phyloP scores from a whole-genome alignment of 2,329 filamentous ascomycete species.

The Tolypocladium sp. region DNA sequence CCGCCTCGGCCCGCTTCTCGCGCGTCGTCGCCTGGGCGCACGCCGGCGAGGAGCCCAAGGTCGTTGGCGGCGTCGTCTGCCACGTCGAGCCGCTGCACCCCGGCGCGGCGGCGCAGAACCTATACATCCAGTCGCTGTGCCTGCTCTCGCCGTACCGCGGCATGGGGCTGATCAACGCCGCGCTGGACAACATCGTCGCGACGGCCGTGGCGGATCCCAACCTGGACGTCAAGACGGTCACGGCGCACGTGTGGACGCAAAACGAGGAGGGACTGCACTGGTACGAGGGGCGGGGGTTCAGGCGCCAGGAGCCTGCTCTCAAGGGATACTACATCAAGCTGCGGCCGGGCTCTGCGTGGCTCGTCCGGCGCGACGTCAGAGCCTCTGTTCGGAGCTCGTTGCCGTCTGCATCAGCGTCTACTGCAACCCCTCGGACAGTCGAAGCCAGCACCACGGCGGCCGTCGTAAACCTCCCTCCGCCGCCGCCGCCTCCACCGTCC shows the following conservation, averaged over 20 bases:
- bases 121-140: slow-evolving; percentile 58
- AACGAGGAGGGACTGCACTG: slow-evolving; percentile 54
- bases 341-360: slow-evolving; percentile 51
- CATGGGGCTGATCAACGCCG: slow-evolving; percentile 48
- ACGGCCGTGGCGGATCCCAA: slow-evolving; percentile 23
- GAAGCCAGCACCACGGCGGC: slow-evolving; percentile 18
- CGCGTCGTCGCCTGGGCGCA: slow-evolving; percentile 52
- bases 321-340: slow-evolving; percentile 54
- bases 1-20: slow-evolving; percentile 43
- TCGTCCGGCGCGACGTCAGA: slow-evolving; percentile 39
- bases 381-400: slow-evolving; percentile 14
- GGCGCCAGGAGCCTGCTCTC: slow-evolving; percentile 35
- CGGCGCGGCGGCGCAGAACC: slow-evolving; percentile 24
- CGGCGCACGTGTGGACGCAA: slow-evolving; percentile 61
- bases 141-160: slow-evolving; percentile 54
- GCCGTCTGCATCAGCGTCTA: slow-evolving; percentile 8
- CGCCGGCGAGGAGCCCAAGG: slow-evolving; percentile 30
- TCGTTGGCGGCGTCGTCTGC: slow-evolving; percentile 54
- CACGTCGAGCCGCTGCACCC: slow-evolving; percentile 37
- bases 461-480: slow-evolving; percentile 21
- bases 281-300: slow-evolving; percentile 52
- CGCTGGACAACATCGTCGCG: slow-evolving; percentile 42
- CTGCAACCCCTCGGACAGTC: slow-evolving; percentile 5
- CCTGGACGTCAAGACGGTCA: slow-evolving; percentile 35
- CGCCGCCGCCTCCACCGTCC: slow-evolving; percentile 5